Percentiles rank a stretch among this genome's conserved stretches.
These are phyloP conservation scores for Neonectria magnoliae DNA, from an alignment of 2,329 filamentous ascomycete genomes.

Conservation along the genomic window DNA sequence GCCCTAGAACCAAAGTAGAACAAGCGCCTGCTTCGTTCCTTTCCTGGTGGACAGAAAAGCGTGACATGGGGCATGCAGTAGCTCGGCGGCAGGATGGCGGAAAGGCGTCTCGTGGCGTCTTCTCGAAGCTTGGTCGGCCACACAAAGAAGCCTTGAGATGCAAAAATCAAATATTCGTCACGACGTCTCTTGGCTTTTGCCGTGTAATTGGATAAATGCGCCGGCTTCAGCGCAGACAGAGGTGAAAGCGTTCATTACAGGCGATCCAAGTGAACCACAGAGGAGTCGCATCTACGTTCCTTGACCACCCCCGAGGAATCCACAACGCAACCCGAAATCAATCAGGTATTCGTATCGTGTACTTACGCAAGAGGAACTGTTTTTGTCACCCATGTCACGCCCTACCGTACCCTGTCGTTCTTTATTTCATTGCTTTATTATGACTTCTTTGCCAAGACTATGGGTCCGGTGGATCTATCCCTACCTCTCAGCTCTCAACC, in stretches of 20 bases:
- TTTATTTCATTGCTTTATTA: not conserved
- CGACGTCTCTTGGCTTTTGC: not conserved
- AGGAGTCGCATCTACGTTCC: too few relatives aligned
- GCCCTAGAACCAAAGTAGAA: too few relatives aligned
- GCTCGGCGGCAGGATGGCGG: not conserved
- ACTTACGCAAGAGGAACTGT: not conserved
- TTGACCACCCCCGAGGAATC: not conserved
- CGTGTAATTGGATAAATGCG: not conserved
- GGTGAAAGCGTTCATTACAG: not conserved
- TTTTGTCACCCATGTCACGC: not conserved
- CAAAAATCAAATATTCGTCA: too few relatives aligned
- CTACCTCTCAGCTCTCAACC: not conserved
- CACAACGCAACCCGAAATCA: not conserved
- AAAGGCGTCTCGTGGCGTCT: not conserved
- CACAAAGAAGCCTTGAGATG: too few relatives aligned
- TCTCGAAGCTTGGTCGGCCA: not conserved
- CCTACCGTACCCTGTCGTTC: not conserved
- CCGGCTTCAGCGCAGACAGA: not conserved
- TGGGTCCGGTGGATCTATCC: not conserved
- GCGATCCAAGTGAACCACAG: not conserved
- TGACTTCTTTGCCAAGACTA: not conserved
- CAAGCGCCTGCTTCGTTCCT: too few relatives aligned
- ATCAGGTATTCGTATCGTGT: not conserved
- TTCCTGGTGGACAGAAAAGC: too few relatives aligned
- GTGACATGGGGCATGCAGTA: not conserved